Conservation (phyloP, 805 yeast species). For the Phaffomyces opuntiae region DNA sequence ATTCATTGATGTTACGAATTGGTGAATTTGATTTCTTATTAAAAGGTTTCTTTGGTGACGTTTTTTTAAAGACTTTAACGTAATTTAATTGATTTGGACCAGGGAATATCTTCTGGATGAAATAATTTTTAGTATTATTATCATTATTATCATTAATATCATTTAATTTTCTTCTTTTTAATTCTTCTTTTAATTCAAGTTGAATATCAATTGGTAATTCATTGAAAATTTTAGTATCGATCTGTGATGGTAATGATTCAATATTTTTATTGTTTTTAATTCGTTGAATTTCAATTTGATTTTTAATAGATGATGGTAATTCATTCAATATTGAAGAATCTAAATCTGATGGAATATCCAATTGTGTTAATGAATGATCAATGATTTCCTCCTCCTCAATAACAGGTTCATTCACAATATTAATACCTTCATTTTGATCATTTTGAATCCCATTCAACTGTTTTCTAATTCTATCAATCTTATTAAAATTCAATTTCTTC, state of each 20-base stretch:
- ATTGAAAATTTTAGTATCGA: conserved; percentile 20
- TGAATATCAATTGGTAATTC: conserved; percentile 62
- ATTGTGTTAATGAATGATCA: conserved; percentile 11
- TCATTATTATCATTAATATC: conserved; percentile 6
- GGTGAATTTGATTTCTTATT: conserved; percentile 6
- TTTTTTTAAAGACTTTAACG: conserved; percentile 15
- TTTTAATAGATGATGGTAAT: conserved; percentile 38
- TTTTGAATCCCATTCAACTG: background rate
- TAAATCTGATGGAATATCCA: conserved; percentile 24
- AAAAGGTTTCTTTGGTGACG: conserved; percentile 11
- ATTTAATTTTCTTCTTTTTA: conserved; percentile 31
- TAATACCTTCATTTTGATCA: background rate
- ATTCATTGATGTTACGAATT: background rate
- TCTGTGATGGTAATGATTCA: conserved; percentile 22
- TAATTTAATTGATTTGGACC: conserved; percentile 8
- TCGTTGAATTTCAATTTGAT: conserved; percentile 1
- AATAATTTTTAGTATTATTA: conserved; percentile 1
- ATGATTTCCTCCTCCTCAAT: background rate
- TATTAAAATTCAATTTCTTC: conserved; percentile 28
- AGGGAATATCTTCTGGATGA: conserved; percentile 19
- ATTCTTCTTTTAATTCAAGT: conserved; percentile 49
- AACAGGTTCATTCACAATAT: background rate
- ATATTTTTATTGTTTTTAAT: conserved; percentile 1
- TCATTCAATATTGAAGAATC: conserved; percentile 25
- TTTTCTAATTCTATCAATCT: conserved; percentile 7